Evolutionary conservation across 2,329 filamentous ascomycete species (phyloP), one percentile per base, ranked within the genome.

Genomic region (Huntiella decipiens): DNA sequence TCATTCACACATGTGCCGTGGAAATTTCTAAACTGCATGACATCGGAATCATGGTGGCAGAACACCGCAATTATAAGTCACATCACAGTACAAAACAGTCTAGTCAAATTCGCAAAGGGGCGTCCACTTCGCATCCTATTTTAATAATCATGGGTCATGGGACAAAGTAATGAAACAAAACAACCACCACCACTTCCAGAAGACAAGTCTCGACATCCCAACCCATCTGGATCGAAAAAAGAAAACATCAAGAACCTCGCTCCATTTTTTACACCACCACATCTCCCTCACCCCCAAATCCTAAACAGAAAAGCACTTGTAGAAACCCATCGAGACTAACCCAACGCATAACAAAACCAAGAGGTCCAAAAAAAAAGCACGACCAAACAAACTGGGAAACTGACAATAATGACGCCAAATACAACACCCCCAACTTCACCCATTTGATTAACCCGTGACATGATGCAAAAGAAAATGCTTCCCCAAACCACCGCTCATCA

Each of bases 71-170:
- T 10, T 10, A 28, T 3, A 28, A 28, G 3, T 7, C 22, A 28
- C 22, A 10, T 28, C 22, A 28, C 22, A 28, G 6, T 7, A 28
- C 8, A 28, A 28, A 28, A 28, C 6, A 28, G 22, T 28, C 22
- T 28, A 28, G 22, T 28, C 22, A 32, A 43, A 34, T 34, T 35
- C 31, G 40, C 40, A 32, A 43, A 43, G 31, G 40, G 16, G 17
- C 12, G 22, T 43, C 7, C 31, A 34, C 40, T 43, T 32, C 40
- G 40, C 40, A 35, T 43, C 13, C 6, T 43, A 43, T 43, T 43
- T 43, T 43, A 22, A 41, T 43, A 19, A 17, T 43, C 34, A 36
- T 36, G 34, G 43, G 43, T 38, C 33, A 45, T 31, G 34, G 43
- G 36, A 45, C 39, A 37, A 35, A 44, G 12, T 12, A 44, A 37